A percentile compares a stretch with the other conserved stretches of the same genome.
Evolutionary conservation across 1,284 basidiomycete species (phyloP).

Genomic region (Tausonia pullulans): DNA sequence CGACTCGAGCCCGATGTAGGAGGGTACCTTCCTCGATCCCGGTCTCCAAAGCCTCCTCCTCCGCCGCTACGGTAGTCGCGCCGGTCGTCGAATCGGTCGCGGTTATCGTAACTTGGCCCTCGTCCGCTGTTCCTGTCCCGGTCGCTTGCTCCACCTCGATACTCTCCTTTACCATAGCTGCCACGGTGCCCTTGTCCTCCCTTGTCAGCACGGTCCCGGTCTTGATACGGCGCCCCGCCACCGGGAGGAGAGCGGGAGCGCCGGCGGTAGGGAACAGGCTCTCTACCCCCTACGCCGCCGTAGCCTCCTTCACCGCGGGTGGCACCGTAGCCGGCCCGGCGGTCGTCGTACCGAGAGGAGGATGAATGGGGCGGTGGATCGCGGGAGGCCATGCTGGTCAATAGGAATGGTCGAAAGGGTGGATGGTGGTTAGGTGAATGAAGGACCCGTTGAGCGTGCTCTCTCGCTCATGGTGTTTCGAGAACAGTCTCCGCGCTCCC

Average conservation of each 20-base stretch:
- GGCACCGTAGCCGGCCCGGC: background rate
- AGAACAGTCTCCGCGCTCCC: too few species aligned
- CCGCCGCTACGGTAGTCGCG: too few species aligned
- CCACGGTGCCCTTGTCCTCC: background rate
- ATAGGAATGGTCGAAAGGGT: too few species aligned
- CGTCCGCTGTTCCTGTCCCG: background rate
- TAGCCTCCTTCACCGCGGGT: background rate
- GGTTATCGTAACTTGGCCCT: background rate
- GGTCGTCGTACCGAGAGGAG: background rate
- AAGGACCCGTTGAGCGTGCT: too few species aligned
- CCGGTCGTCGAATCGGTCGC: too few species aligned
- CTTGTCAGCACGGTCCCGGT: background rate
- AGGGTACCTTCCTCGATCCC: too few species aligned
- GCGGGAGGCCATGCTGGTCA: background rate
- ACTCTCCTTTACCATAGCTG: background rate
- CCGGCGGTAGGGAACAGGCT: too few species aligned
- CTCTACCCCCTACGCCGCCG: background rate
- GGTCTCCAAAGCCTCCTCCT: too few species aligned
- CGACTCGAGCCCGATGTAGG: too few species aligned
- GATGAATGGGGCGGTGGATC: background rate
- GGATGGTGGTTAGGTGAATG: too few species aligned
- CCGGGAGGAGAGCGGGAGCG: too few species aligned
- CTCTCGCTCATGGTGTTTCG: too few species aligned
- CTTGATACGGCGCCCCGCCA: background rate
- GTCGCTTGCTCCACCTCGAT: background rate